phyloP scores from a whole-genome alignment of 2,329 filamentous ascomycete genomes.

The Botryotinia convoluta region DNA sequence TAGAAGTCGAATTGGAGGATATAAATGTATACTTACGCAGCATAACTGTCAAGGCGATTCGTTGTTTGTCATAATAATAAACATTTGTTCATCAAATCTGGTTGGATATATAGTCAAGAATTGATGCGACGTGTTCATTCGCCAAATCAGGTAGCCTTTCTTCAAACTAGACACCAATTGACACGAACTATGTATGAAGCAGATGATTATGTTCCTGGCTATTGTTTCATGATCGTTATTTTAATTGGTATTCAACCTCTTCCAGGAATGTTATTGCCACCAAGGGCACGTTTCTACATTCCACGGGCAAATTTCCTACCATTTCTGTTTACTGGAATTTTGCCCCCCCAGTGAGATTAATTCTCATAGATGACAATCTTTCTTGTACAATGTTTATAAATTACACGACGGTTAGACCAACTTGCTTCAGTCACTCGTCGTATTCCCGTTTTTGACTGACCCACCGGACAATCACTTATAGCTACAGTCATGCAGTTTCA shows the following conservation, averaged over 20 bases:
- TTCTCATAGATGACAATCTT: background rate
- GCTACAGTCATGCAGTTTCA: background rate
- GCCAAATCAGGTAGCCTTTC: background rate
- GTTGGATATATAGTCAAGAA: background rate
- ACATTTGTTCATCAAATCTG: background rate
- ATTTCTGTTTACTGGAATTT: constrained; percentile 10
- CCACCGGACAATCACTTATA: background rate
- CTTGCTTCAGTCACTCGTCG: background rate
- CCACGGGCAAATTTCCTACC: background rate
- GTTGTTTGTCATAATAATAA: constrained; percentile 21
- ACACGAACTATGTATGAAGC: background rate
- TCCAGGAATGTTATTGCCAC: constrained; percentile 4
- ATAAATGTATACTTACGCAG: constrained; percentile 50
- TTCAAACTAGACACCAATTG: background rate
- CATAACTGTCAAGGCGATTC: constrained; percentile 48
- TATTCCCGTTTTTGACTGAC: background rate
- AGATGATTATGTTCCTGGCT: background rate
- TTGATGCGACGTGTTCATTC: background rate
- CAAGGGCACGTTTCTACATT: background rate
- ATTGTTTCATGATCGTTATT: background rate
- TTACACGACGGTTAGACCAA: background rate
- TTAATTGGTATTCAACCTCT: background rate
- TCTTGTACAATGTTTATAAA: background rate
- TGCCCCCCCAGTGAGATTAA: background rate
- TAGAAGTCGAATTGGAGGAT: constrained; percentile 52